Conservation (phyloP, 73 alveolate genomes). For the Stentor coeruleus region DNA sequence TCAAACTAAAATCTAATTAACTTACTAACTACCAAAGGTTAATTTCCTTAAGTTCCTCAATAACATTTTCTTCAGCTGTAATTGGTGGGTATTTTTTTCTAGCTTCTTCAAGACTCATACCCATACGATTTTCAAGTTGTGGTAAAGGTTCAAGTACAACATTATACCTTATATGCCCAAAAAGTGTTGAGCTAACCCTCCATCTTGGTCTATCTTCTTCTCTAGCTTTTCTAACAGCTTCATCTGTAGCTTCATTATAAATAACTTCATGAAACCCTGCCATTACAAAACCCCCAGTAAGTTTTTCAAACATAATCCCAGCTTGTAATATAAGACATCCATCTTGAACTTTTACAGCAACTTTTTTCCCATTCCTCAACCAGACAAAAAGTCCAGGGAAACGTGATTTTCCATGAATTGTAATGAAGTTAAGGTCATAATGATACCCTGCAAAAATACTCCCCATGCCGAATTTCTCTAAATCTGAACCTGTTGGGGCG, state of each 20-base stretch:
- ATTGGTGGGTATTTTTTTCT: constrained; percentile 41
- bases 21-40: constrained; percentile 36
- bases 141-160: constrained; percentile 68
- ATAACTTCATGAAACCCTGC: constrained; percentile 89
- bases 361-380: constrained; percentile 69
- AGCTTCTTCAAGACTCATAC: constrained; percentile 41
- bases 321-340: constrained; percentile 72
- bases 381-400: constrained; percentile 76
- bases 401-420: constrained; percentile 76
- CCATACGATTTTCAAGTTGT: constrained; percentile 42
- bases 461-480: constrained; percentile 66
- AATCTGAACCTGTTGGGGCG: constrained; percentile 92
- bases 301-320: constrained; percentile 70
- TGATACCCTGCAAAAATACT: constrained; percentile 89
- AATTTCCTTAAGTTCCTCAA: constrained; percentile 68
- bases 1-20: background rate
- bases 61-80: constrained; percentile 55
- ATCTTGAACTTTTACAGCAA: constrained; percentile 54
- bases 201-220: constrained; percentile 53
- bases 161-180: constrained; percentile 73
- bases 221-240: constrained; percentile 35
- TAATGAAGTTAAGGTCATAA: constrained; percentile 74
- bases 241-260: constrained; percentile 56
- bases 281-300: constrained; percentile 78
- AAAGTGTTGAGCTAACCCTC: constrained; percentile 86